These are phyloP conservation scores for Eimeria praecox DNA, from an alignment of 169 alveolate species.

Conservation along the genomic window DNA sequence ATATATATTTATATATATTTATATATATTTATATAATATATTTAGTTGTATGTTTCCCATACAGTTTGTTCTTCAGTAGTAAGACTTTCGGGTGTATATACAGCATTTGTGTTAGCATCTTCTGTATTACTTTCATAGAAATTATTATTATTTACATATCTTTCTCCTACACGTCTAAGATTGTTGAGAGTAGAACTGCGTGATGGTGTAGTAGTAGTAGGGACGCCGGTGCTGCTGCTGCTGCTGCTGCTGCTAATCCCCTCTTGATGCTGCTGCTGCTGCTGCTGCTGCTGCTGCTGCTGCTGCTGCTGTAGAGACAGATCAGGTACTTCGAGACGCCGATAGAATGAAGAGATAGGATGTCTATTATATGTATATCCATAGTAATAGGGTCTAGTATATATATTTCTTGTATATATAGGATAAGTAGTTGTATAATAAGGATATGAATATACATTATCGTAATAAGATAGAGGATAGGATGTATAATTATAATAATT, in stretches of 20 bases:
- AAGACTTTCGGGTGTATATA: neutral
- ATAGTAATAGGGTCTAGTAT: no score
- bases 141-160: neutral
- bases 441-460: no score
- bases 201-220: neutral
- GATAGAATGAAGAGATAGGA: no score
- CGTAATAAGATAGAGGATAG: neutral
- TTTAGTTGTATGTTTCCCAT: neutral
- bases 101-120: neutral
- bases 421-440: neutral
- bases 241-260: no score
- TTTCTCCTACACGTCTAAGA: constrained; percentile 1
- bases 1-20: no score
- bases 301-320: no score
- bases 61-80: neutral
- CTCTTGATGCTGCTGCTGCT: no score
- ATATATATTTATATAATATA: no score
- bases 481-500: neutral
- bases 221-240: no score
- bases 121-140: neutral
- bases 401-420: neutral
- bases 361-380: no score
- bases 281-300: no score
- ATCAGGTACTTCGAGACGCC: no score
- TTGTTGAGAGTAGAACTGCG: neutral